A percentile compares a stretch with the other conserved stretches of the same genome.
Conservation (phyloP, 148 eudicot genomes). For the Cornus controversa region DNA sequence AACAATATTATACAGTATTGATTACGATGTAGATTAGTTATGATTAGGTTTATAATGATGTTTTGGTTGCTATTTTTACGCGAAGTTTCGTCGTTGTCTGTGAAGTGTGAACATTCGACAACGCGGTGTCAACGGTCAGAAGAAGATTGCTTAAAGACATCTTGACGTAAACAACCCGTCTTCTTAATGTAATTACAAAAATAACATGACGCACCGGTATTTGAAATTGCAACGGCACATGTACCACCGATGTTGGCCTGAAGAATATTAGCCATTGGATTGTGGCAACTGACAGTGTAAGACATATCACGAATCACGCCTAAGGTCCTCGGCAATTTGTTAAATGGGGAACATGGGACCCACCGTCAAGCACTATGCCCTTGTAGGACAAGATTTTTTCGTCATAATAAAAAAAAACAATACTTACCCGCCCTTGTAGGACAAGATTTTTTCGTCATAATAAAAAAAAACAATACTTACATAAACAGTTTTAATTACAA, state of each 20-base stretch:
- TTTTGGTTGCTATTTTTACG: background rate
- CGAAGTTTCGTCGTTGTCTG: conserved; percentile 22
- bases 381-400: no score
- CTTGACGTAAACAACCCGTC: conserved; percentile 2
- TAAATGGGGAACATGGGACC: background rate
- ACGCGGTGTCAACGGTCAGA: conserved; percentile 3
- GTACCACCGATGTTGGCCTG: background rate
- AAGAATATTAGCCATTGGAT: background rate
- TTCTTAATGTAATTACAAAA: background rate
- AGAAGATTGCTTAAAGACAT: background rate
- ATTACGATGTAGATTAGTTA: no score
- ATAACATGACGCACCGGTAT: background rate
- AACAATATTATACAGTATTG: no score
- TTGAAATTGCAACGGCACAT: background rate
- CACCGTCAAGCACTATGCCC: background rate
- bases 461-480: no score
- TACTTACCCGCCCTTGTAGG: no score
- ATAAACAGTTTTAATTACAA: no score
- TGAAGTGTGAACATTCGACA: conserved; percentile 12
- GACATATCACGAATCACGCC: background rate
- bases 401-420: no score
- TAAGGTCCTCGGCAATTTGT: background rate
- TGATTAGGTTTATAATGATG: no score
- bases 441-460: no score
- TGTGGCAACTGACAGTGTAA: background rate